These are phyloP conservation scores for Metschnikowia dekortorum DNA, from an alignment of 805 yeast genomes.

Conservation along the genomic window DNA sequence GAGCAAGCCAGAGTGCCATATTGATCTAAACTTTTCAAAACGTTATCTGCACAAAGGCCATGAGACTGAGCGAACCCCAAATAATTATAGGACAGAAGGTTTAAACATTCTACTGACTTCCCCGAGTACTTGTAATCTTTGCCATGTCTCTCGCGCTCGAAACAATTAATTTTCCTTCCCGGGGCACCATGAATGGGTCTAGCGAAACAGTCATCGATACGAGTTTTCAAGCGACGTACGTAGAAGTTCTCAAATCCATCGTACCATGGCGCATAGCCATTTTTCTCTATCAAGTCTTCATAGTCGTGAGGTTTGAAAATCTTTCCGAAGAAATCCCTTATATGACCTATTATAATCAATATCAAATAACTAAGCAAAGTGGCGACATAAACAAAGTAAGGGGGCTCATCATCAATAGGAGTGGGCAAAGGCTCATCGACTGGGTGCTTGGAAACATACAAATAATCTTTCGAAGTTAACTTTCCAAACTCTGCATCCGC, in stretches of 20 bases:
- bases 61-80: constrained; percentile 95
- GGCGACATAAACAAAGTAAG: constrained; percentile 69
- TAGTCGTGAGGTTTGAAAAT: constrained; percentile 63
- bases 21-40: constrained; percentile 56
- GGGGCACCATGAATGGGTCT: constrained; percentile 98
- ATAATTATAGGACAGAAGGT: constrained; percentile 87
- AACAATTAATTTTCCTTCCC: constrained; percentile 81
- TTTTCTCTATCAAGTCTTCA: constrained; percentile 61
- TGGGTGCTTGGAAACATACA: constrained; percentile 58
- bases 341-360: constrained; percentile 82
- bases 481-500: constrained; percentile 70
- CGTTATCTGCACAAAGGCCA: constrained; percentile 83
- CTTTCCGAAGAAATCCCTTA: constrained; percentile 84
- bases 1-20: constrained; percentile 80
- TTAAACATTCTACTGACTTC: constrained; percentile 69
- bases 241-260: constrained; percentile 92
- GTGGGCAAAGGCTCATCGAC: constrained; percentile 53
- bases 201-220: constrained; percentile 92
- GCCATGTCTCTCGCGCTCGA: constrained; percentile 71
- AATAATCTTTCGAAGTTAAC: constrained; percentile 58
- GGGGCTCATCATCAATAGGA: constrained; percentile 81
- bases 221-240: constrained; percentile 83
- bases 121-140: constrained; percentile 71
- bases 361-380: constrained; percentile 85
- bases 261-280: constrained; percentile 95